A percentile compares a stretch with the other conserved stretches of the same genome.
These are phyloP conservation scores for Euphrasia confusa DNA, from an alignment of 257 asterid species.

Conservation along the genomic window DNA sequence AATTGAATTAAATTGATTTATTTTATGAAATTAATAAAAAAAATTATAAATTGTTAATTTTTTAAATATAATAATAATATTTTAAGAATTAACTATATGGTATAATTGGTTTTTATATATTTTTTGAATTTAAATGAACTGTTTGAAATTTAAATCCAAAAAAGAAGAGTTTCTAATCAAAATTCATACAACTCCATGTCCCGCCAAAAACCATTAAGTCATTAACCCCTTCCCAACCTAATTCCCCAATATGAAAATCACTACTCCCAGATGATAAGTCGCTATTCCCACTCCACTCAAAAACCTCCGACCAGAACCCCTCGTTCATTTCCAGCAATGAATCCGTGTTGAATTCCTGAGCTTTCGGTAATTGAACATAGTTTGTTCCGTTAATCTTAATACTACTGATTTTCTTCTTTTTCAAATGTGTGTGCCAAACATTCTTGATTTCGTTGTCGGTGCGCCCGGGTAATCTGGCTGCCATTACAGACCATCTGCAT, in stretches of 20 bases:
- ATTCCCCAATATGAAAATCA: too few relatives aligned
- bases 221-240: neutral
- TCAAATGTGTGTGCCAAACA: conserved; percentile 45
- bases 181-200: conserved; percentile 8
- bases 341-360: neutral
- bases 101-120: too few relatives aligned
- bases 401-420: conserved; percentile 25
- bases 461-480: conserved; percentile 45
- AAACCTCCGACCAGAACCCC: conserved; percentile 37
- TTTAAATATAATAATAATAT: too few relatives aligned
- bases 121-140: too few relatives aligned
- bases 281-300: too few relatives aligned
- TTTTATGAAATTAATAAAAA: too few relatives aligned
- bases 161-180: neutral
- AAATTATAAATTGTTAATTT: too few relatives aligned
- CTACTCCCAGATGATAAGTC: too few relatives aligned
- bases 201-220: conserved; percentile 22
- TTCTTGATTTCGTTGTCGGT: conserved; percentile 50
- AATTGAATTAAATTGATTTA: too few relatives aligned
- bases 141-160: too few relatives aligned
- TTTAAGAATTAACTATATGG: too few relatives aligned
- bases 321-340: conserved; percentile 26
- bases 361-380: neutral
- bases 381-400: neutral
- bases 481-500: conserved; percentile 45